Evolutionary conservation across 768 basidiomycete genomes (phyloP).

Genomic region (Galerina sulciceps): DNA sequence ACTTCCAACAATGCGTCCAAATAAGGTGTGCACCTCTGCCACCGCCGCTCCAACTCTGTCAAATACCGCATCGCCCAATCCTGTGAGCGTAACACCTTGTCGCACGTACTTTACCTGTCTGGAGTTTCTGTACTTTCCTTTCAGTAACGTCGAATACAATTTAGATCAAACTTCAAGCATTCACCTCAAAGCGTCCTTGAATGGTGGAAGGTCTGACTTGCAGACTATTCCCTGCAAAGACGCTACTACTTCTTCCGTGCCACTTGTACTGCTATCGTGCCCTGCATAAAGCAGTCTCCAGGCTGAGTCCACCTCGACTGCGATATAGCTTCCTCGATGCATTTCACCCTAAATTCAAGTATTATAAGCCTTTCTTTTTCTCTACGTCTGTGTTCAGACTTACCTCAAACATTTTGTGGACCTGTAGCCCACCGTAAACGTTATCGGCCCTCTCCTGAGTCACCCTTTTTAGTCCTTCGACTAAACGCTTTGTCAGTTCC

Average conservation of each 20-base stretch:
- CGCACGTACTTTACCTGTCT: neutral
- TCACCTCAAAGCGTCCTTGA: neutral
- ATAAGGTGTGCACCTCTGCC: constrained; percentile 2
- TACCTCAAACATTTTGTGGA: too few species aligned
- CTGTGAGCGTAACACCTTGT: constrained; percentile 10
- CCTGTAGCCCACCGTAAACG: too few species aligned
- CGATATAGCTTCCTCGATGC: too few species aligned
- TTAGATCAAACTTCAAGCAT: neutral
- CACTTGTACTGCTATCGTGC: too few species aligned
- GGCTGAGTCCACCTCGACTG: too few species aligned
- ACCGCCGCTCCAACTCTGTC: neutral
- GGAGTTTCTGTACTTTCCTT: neutral
- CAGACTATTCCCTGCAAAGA: constrained; percentile 7
- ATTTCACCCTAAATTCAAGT: too few species aligned
- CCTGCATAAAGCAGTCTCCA: too few species aligned
- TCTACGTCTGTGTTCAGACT: too few species aligned
- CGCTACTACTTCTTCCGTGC: neutral
- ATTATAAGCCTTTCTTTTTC: too few species aligned
- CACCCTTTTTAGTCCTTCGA: too few species aligned
- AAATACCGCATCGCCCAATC: neutral
- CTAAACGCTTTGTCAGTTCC: too few species aligned
- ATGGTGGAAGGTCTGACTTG: constrained; percentile 5
- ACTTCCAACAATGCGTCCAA: neutral
- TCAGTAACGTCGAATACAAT: neutral
- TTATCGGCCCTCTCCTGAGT: too few species aligned